Evolutionary conservation across 805 yeast genomes (phyloP).

Genomic region (Schwanniomyces sp.): DNA sequence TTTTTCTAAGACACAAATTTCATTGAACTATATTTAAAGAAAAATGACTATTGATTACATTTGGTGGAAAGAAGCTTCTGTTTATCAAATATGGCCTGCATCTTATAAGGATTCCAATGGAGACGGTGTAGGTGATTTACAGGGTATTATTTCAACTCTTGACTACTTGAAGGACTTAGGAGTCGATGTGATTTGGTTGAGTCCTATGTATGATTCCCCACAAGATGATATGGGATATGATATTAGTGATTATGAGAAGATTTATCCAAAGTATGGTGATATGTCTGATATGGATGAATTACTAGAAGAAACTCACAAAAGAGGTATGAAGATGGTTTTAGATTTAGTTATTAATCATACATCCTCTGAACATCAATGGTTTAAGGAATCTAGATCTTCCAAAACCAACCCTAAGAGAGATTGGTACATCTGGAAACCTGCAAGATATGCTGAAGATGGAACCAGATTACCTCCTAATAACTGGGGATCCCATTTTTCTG

Average conservation of each 20-base stretch:
- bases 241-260: slow-evolving; percentile 51
- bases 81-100: slow-evolving; percentile 64
- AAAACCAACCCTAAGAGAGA: slow-evolving; percentile 55
- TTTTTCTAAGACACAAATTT: too few species aligned
- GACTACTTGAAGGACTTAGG: slow-evolving; percentile 53
- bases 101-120: slow-evolving; percentile 58
- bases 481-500: slow-evolving; percentile 54
- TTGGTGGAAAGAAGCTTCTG: slow-evolving; percentile 61
- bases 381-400: slow-evolving; percentile 54
- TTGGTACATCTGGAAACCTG: slow-evolving; percentile 60
- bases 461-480: slow-evolving; percentile 56
- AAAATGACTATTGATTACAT: slow-evolving; percentile 15
- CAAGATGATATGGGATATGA: slow-evolving; percentile 67
- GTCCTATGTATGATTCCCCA: slow-evolving; percentile 59
- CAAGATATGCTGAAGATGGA: slow-evolving; percentile 46
- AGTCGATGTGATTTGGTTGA: slow-evolving; percentile 54
- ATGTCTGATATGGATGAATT: slow-evolving; percentile 51
- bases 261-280: slow-evolving; percentile 54
- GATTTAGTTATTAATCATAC: slow-evolving; percentile 63
- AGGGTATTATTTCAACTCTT: slow-evolving; percentile 51
- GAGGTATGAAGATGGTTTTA: slow-evolving; percentile 52
- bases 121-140: slow-evolving; percentile 60
- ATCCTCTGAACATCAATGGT: slow-evolving; percentile 57
- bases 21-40: background rate
- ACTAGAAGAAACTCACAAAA: slow-evolving; percentile 45